phyloP scores from a whole-genome alignment of 352 stramenopile genomes.

The Blastocystis sp. region DNA sequence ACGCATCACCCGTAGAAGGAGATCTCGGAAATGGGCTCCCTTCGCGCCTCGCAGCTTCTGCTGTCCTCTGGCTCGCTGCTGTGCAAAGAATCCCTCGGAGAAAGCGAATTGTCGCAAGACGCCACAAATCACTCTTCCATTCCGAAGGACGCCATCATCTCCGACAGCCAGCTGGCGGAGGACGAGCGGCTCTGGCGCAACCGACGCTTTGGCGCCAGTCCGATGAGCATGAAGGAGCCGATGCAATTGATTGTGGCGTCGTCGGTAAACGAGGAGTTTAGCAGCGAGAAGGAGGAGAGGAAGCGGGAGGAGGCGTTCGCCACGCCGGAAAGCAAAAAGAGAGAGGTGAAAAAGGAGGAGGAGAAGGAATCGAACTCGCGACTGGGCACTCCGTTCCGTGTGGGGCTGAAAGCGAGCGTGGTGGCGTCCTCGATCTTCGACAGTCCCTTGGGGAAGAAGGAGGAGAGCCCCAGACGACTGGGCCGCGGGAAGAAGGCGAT shows the following conservation, averaged over 20 bases:
- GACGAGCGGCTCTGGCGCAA: conserved; percentile 20
- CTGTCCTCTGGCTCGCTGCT: background rate
- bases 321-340: conserved; percentile 24
- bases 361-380: background rate
- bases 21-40: background rate
- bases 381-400: conserved; percentile 17
- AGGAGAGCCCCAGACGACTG: conserved; percentile 1
- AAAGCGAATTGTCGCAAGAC: background rate
- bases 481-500: conserved; percentile 18
- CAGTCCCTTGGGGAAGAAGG: conserved; percentile 6
- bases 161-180: conserved; percentile 14
- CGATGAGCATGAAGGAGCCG: background rate
- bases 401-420: conserved; percentile 22
- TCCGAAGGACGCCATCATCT: conserved; percentile 5
- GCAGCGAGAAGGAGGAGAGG: background rate
- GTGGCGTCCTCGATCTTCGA: conserved; percentile 47
- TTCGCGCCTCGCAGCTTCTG: background rate
- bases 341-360: background rate
- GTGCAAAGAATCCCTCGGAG: background rate
- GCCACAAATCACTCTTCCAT: background rate
- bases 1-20: background rate
- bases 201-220: background rate
- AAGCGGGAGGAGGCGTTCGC: background rate
- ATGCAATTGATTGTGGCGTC: conserved; percentile 1
- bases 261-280: conserved; percentile 12